Percentiles rank a stretch among this genome's conserved stretches.
Conservation (phyloP, 768 basidiomycete species). For the Cytidiella melzeri region DNA sequence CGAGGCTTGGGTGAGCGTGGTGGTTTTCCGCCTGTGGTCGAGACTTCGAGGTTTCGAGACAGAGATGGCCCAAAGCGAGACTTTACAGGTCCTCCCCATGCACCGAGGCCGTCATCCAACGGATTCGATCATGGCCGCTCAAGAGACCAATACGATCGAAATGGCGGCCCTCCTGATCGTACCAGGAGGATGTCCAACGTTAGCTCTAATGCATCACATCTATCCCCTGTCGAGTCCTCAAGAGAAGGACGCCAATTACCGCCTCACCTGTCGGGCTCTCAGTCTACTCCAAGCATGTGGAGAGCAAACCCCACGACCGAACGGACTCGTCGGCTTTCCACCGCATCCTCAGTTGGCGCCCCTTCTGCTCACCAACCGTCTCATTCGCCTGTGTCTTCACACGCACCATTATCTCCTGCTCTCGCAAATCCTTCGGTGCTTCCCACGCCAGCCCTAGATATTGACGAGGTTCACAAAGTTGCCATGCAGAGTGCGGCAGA, state of each 20-base stretch:
- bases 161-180: constrained; percentile 7
- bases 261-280: constrained; percentile 44
- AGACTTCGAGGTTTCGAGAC: constrained; percentile 16
- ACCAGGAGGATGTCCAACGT: constrained; percentile 30
- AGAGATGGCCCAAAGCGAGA: constrained; percentile 19
- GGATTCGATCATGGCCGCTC: constrained; percentile 13
- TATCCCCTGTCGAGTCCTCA: constrained; percentile 31
- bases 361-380: constrained; percentile 8
- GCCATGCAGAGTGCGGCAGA: constrained; percentile 84
- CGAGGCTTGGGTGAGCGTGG: constrained; percentile 17
- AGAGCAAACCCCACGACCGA: constrained; percentile 3
- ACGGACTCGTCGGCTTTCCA: constrained; percentile 28
- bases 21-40: constrained; percentile 7
- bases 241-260: constrained; percentile 50
- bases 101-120: constrained; percentile 5
- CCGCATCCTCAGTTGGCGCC: constrained; percentile 3
- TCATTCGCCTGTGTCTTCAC: constrained; percentile 14
- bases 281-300: constrained; percentile 20
- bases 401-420: constrained; percentile 16
- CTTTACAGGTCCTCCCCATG: not conserved
- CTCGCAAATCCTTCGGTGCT: constrained; percentile 9
- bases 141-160: constrained; percentile 5
- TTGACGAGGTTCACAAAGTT: constrained; percentile 66
- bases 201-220: constrained; percentile 50
- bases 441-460: constrained; percentile 16